These are phyloP conservation scores for Hericium erinaceus DNA, from an alignment of 768 basidiomycete species.

Conservation along the genomic window DNA sequence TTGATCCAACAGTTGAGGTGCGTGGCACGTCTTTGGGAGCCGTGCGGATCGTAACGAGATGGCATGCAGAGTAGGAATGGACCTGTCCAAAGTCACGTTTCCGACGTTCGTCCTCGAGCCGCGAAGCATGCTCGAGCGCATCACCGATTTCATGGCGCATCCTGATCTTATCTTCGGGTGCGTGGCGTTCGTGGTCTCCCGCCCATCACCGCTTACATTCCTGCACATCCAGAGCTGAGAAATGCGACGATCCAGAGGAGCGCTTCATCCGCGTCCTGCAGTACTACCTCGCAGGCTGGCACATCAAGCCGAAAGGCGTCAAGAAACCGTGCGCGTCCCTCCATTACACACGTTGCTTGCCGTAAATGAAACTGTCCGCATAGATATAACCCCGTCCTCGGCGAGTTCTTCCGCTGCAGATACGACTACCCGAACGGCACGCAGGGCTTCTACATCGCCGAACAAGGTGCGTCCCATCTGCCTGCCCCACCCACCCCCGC, in stretches of 20 bases:
- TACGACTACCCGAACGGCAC: conserved; percentile 89
- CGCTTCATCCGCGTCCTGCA: conserved; percentile 85
- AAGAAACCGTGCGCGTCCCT: conserved; percentile 88
- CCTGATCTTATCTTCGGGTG: conserved; percentile 95
- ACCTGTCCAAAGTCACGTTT: conserved; percentile 88
- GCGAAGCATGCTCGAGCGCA: conserved; percentile 93
- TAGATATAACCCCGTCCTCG: conserved; percentile 94
- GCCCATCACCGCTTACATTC: background rate
- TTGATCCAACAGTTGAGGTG: conserved; percentile 86
- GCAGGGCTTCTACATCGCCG: conserved; percentile 93
- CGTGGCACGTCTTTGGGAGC: conserved; percentile 13
- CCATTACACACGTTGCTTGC: conserved; percentile 3
- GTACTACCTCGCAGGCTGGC: conserved; percentile 99
- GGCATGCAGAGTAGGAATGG: conserved; percentile 79
- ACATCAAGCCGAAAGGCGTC: conserved; percentile 97
- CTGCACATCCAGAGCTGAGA: conserved; percentile 51
- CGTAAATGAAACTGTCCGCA: background rate
- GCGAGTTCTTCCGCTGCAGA: conserved; percentile 95
- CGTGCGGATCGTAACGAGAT: background rate
- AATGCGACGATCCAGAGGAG: conserved; percentile 77
- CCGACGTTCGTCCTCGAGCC: conserved; percentile 96
- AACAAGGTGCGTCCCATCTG: conserved; percentile 57
- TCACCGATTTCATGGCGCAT: conserved; percentile 99
- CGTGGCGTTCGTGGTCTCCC: conserved; percentile 23
- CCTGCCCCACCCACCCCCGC: background rate